A percentile compares a stretch with the other conserved stretches of the same genome.
Conservation (phyloP, 176 grass and related monocot species). For the Musa beccarii region DNA sequence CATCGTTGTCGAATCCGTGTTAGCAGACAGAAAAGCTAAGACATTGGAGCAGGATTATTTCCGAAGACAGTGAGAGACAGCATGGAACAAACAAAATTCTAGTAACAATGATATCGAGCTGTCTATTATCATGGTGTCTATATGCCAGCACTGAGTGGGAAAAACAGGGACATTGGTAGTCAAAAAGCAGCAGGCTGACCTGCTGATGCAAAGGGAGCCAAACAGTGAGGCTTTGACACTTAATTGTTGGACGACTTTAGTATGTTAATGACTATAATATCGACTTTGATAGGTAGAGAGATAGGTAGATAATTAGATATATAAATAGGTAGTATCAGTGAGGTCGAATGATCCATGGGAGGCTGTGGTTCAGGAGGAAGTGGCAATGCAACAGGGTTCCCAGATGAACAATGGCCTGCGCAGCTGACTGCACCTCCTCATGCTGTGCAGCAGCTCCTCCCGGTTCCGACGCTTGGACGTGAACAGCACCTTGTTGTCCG, state of each 20-base stretch:
- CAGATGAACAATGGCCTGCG: conserved; percentile 59
- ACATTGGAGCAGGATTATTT: too few relatives aligned
- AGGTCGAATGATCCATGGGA: background rate
- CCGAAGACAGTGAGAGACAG: too few relatives aligned
- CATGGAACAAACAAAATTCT: too few relatives aligned
- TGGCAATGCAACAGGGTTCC: conserved; percentile 94
- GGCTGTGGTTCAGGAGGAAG: conserved; percentile 12
- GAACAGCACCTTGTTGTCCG: conserved; percentile 67
- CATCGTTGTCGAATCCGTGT: too few relatives aligned
- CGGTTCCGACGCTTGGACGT: conserved; percentile 43
- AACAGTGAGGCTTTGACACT: conserved; percentile 1
- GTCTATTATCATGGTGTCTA: background rate
- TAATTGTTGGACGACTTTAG: background rate
- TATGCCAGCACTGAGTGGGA: background rate
- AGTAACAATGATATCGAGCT: too few relatives aligned
- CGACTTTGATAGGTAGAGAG: background rate
- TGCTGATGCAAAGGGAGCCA: background rate
- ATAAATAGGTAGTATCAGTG: background rate
- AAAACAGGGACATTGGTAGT: background rate
- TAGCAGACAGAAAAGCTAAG: too few relatives aligned
- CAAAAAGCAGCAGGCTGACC: background rate
- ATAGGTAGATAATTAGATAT: background rate
- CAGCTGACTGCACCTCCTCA: conserved; percentile 75
- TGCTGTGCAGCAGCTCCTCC: conserved; percentile 61
- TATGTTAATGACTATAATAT: background rate